Conservation (phyloP, 2,329 filamentous ascomycete species). For the Pseudopithomyces maydicus region DNA sequence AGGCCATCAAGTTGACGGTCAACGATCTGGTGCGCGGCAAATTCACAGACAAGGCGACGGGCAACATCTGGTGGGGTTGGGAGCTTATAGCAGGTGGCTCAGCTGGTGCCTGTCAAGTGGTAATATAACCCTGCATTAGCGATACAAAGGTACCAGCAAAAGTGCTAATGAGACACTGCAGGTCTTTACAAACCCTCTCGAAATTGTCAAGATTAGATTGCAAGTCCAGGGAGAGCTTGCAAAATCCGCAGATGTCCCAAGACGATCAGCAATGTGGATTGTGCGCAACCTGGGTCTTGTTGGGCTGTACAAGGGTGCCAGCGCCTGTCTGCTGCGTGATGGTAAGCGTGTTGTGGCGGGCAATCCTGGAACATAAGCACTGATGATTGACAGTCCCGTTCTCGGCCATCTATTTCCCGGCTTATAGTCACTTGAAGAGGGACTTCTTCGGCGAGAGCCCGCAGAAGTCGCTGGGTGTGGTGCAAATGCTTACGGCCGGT, state of each 20-base stretch:
- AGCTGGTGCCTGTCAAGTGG: slow-evolving; percentile 94
- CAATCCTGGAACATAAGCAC: slow-evolving; percentile 2
- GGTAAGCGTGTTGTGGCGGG: slow-evolving; percentile 27
- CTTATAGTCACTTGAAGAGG: slow-evolving; percentile 91
- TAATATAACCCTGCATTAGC: slow-evolving; percentile 53
- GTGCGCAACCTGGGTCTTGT: slow-evolving; percentile 91
- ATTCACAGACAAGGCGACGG: slow-evolving; percentile 74
- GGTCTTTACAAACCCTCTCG: slow-evolving; percentile 96
- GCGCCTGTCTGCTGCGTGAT: slow-evolving; percentile 91
- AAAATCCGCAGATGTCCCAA: slow-evolving; percentile 82
- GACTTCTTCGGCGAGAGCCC: slow-evolving; percentile 90
- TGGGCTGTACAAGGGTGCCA: slow-evolving; percentile 95
- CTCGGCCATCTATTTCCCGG: slow-evolving; percentile 98
- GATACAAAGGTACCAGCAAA: neutral
- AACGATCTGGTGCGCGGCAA: slow-evolving; percentile 86
- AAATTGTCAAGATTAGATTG: slow-evolving; percentile 98
- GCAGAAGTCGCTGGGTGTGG: slow-evolving; percentile 83
- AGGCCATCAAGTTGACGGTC: slow-evolving; percentile 98
- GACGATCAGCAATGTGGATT: slow-evolving; percentile 96
- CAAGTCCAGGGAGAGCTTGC: slow-evolving; percentile 96
- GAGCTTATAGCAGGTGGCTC: slow-evolving; percentile 88
- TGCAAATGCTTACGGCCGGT: slow-evolving; percentile 91
- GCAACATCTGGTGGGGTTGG: slow-evolving; percentile 70
- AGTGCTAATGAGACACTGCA: slow-evolving; percentile 41
- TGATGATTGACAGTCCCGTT: slow-evolving; percentile 70